phyloP scores from a whole-genome alignment of 106 monocot genomes.

The Platanthera guangdongensis region DNA sequence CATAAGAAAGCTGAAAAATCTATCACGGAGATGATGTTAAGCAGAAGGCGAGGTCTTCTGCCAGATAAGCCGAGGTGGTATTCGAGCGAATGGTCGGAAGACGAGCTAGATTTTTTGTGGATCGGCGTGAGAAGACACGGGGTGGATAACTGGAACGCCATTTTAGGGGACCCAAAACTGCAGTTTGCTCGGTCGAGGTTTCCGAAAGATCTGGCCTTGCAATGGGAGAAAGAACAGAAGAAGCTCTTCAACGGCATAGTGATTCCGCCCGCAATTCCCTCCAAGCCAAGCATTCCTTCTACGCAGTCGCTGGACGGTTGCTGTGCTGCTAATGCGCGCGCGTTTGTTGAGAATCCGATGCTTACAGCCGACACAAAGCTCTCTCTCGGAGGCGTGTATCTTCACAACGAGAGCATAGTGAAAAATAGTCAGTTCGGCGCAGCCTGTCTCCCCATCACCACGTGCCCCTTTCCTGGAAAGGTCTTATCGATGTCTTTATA shows the following conservation, averaged over 20 bases:
- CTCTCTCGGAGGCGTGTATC: slow-evolving; percentile 54
- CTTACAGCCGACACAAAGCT: slow-evolving; percentile 34
- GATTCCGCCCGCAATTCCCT: slow-evolving; percentile 8
- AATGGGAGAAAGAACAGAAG: slow-evolving; percentile 68
- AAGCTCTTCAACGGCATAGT: slow-evolving; percentile 37
- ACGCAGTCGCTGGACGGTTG: neutral
- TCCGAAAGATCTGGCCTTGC: slow-evolving; percentile 52
- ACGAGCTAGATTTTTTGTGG: slow-evolving; percentile 92
- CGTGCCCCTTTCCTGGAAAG: slow-evolving; percentile 6
- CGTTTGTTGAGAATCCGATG: slow-evolving; percentile 20
- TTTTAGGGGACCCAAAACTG: slow-evolving; percentile 60
- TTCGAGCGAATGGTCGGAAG: slow-evolving; percentile 65
- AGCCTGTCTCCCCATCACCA: neutral
- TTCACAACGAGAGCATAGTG: slow-evolving; percentile 15
- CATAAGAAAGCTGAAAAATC: slow-evolving; percentile 20
- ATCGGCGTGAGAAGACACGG: slow-evolving; percentile 94
- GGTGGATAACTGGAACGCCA: slow-evolving; percentile 58
- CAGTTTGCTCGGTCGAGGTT: slow-evolving; percentile 41
- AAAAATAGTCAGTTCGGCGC: slow-evolving; percentile 15
- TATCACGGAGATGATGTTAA: slow-evolving; percentile 13
- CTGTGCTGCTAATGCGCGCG: neutral
- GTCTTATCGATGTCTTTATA: neutral
- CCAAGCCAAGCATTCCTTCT: slow-evolving; percentile 5
- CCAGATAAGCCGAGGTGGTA: slow-evolving; percentile 18
- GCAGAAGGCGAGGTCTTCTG: slow-evolving; percentile 16